phyloP scores from a whole-genome alignment of 371 early-diverging fungal species.

The Mortierella sp. region DNA sequence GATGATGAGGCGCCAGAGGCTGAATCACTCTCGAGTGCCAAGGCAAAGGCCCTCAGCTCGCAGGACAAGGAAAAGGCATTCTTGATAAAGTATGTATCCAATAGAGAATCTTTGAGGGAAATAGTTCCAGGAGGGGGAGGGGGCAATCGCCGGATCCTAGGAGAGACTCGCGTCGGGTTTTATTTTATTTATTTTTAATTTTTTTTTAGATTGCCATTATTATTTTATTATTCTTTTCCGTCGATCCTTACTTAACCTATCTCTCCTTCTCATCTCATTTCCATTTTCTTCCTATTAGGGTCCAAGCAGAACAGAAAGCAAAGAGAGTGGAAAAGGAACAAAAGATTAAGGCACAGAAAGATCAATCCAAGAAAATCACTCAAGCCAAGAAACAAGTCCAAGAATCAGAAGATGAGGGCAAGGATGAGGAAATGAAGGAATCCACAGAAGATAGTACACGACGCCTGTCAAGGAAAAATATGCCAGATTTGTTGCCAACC shows the following conservation, averaged over 20 bases:
- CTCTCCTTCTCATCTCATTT: not conserved
- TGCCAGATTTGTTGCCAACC: conserved; percentile 42
- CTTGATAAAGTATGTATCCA: conserved; percentile 39
- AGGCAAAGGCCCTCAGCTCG: conserved; percentile 33
- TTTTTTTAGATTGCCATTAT: not conserved
- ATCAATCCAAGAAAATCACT: conserved; percentile 21
- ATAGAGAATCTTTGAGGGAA: not conserved
- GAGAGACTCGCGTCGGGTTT: not conserved
- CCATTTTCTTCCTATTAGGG: conserved; percentile 17
- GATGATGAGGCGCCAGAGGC: conserved; percentile 50
- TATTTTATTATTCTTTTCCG: not conserved
- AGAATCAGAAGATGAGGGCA: not conserved
- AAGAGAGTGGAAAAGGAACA: conserved; percentile 46
- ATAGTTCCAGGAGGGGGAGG: too few species aligned
- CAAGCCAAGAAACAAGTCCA: conserved; percentile 6
- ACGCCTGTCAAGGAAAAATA: conserved; percentile 4
- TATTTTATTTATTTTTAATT: not conserved
- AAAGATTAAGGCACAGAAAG: conserved; percentile 48
- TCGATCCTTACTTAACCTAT: not conserved
- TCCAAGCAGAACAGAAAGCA: conserved; percentile 51
- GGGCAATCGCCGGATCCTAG: not conserved
- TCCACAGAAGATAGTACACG: conserved; percentile 11
- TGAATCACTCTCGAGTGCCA: conserved; percentile 46
- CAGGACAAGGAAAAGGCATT: conserved; percentile 51
- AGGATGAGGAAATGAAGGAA: not conserved